Evolutionary conservation across 495 filamentous ascomycete species (phyloP), one percentile per base, ranked within the genome.

Genomic region (Penicillium taxi): DNA sequence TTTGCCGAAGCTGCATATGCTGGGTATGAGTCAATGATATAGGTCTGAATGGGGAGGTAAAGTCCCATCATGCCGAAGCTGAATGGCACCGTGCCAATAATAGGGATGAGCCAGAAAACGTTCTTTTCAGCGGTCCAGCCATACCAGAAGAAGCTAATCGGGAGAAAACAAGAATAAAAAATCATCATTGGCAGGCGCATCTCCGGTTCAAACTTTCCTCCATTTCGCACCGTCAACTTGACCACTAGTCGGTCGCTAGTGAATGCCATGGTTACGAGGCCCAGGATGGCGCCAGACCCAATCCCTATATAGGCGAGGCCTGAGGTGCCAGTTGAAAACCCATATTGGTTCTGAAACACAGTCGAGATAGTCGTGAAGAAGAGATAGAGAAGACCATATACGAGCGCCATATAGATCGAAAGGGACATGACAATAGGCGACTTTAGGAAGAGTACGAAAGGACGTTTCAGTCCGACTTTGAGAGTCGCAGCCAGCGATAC

Each of bases 381-480:
- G 6, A 78, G 72, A 48, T 83, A 85, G 0, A 82, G 63, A 5
- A 82, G 59, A 26, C 77, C 73, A 46, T 83, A 85, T 15, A 84
- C 55, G 4, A 83, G n/a, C n/a, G n/a, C n/a, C n/a, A 84, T 66
- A 40, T 83, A 85, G 1, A 69, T 42, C 0, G 71, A 64, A 2
- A 84, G 53, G 0, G 69, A 61, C 13, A 62, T 52, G 13, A 76
- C 61, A 37, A 79, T 74, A 0, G 72, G 66, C 24, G 74, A 73
- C 19, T 53, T 62, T 32, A 47, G 37, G 2, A 64, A 58, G 1
- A 73, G 50, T 8, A 67, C n/a, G 13, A 72, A 41, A 0, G 74
- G 74, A 1, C 74, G 58, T 32, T 58, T 67, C 8, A 74, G 39
- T 2, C 66, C 44, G 8, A 41, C 13, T 8, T 52, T 35, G 19